phyloP scores from a whole-genome alignment of 257 asterid genomes.

The Rehmannia glutinosa region DNA sequence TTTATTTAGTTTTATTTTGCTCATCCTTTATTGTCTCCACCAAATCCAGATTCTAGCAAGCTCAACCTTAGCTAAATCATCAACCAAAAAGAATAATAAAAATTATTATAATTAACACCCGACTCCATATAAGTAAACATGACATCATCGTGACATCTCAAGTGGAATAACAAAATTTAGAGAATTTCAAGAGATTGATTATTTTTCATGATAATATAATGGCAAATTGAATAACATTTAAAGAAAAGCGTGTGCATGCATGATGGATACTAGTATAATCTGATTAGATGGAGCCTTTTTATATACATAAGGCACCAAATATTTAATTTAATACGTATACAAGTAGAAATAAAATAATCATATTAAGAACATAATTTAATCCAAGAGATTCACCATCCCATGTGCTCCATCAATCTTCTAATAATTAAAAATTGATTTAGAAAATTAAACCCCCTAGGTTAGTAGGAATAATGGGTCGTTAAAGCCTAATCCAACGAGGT shows the following conservation, averaged over 20 bases:
- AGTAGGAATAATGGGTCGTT: slow-evolving; percentile 34
- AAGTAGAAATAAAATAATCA: slow-evolving; percentile 4
- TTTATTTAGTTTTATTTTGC: background rate
- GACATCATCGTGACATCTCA: slow-evolving; percentile 11
- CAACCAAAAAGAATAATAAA: background rate
- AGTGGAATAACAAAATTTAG: background rate
- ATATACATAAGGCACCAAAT: background rate
- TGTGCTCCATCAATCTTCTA: slow-evolving; percentile 43
- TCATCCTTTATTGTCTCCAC: too few species aligned
- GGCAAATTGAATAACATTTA: background rate
- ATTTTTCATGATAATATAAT: background rate
- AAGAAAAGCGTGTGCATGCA: slow-evolving; percentile 7
- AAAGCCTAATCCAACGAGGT: slow-evolving; percentile 38
- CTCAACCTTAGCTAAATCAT: background rate
- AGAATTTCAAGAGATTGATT: background rate
- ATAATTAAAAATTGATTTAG: slow-evolving; percentile 22
- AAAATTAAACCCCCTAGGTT: slow-evolving; percentile 18
- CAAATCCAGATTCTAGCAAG: background rate
- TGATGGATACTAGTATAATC: slow-evolving; percentile 18
- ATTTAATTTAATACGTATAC: background rate
- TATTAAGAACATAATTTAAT: slow-evolving; percentile 11
- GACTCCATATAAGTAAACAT: background rate
- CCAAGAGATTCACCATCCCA: slow-evolving; percentile 42
- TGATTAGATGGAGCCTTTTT: slow-evolving; percentile 16
- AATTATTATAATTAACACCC: background rate